Percentiles rank a stretch among this genome's conserved stretches.
Conservation (phyloP, 176 grass and related monocot genomes). For the Typha latifolia region DNA sequence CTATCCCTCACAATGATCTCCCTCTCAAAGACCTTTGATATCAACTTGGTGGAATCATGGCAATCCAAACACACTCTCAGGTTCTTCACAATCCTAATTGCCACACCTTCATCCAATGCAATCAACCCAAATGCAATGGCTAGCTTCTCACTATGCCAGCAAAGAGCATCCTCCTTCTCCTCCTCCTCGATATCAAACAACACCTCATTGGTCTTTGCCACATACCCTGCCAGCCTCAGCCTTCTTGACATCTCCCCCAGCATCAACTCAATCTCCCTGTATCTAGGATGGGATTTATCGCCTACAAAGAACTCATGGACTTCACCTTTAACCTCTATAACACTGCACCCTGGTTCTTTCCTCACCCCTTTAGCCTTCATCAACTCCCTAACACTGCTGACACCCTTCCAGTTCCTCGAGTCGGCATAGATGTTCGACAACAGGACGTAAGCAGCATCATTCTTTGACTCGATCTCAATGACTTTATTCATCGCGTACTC, state of each 20-base stretch:
- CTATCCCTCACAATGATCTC: slow-evolving; percentile 75
- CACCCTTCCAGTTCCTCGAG: slow-evolving; percentile 50
- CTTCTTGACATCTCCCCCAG: slow-evolving; percentile 41
- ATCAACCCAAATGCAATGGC: slow-evolving; percentile 58
- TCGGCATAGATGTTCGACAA: slow-evolving; percentile 73
- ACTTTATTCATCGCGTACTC: slow-evolving; percentile 53
- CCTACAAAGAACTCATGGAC: slow-evolving; percentile 61
- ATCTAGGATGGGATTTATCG: slow-evolving; percentile 39
- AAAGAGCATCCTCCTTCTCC: slow-evolving; percentile 60
- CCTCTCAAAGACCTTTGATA: slow-evolving; percentile 58
- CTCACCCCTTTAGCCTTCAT: slow-evolving; percentile 62
- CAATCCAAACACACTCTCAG: slow-evolving; percentile 60
- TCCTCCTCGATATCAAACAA: slow-evolving; percentile 75
- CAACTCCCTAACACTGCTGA: slow-evolving; percentile 29
- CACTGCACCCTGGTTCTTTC: slow-evolving; percentile 61
- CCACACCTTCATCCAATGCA: slow-evolving; percentile 21
- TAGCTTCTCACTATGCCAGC: slow-evolving; percentile 63
- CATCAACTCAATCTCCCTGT: slow-evolving; percentile 56
- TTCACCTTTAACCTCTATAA: slow-evolving; percentile 43
- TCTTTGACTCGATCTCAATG: slow-evolving; percentile 30
- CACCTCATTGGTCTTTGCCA: slow-evolving; percentile 52
- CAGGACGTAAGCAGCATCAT: slow-evolving; percentile 51
- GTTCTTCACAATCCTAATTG: slow-evolving; percentile 69
- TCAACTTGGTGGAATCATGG: slow-evolving; percentile 58
- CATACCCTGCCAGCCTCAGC: slow-evolving; percentile 42